phyloP scores from a whole-genome alignment of 176 grass and related monocot genomes.

The Avena sativa region DNA sequence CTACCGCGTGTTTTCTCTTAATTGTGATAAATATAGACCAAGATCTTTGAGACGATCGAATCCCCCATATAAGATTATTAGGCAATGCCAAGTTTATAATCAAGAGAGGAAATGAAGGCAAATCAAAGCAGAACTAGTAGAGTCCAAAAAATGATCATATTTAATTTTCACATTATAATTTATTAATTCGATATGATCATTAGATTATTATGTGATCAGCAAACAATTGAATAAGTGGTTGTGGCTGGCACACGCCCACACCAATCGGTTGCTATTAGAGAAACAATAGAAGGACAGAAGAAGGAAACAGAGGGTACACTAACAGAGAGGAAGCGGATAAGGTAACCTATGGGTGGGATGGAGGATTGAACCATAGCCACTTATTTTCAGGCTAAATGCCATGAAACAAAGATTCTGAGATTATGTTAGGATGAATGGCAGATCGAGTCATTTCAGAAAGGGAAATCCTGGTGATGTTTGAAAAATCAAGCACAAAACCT shows the following conservation, averaged over 20 bases:
- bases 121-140: constrained; percentile 9
- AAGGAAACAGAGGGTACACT: constrained; percentile 37
- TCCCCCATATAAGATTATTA: constrained; percentile 18
- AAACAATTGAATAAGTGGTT: constrained; percentile 51
- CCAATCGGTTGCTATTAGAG: constrained; percentile 34
- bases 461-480: constrained; percentile 16
- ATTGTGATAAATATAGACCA: constrained; percentile 8
- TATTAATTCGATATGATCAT: constrained; percentile 37
- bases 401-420: constrained; percentile 49
- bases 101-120: background rate
- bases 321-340: constrained; percentile 53
- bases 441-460: constrained; percentile 21
- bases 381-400: constrained; percentile 51
- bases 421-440: constrained; percentile 46
- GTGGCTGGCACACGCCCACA: constrained; percentile 44
- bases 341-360: constrained; percentile 48
- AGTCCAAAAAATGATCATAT: background rate
- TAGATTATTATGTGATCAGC: constrained; percentile 40
- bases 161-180: background rate
- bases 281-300: constrained; percentile 45
- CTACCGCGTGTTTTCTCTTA: constrained; percentile 19
- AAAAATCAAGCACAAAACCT: constrained; percentile 29
- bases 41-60: constrained; percentile 1
- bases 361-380: constrained; percentile 49
- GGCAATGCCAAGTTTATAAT: constrained; percentile 29